Conservation (phyloP, 805 yeast species). For the Komagataella pseudopastoris region DNA sequence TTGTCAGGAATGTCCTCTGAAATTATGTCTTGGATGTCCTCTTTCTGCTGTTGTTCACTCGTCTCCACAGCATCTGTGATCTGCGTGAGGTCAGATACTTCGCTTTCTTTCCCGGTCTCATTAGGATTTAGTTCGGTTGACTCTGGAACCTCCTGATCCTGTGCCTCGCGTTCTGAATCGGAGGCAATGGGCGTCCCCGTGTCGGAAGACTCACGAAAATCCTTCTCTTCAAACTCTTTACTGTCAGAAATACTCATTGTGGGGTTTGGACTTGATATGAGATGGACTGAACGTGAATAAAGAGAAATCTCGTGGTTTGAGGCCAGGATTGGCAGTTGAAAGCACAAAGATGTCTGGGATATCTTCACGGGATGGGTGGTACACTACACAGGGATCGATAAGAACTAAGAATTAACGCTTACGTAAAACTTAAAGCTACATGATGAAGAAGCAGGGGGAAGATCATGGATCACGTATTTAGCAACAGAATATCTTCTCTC, state of each 20-base stretch:
- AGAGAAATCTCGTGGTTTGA: neutral
- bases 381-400: neutral
- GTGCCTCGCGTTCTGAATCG: neutral
- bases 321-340: neutral
- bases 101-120: neutral
- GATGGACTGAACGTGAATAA: neutral
- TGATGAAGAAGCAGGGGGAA: neutral
- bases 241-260: neutral
- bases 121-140: neutral
- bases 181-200: neutral
- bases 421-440: neutral
- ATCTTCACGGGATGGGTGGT: neutral
- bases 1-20: neutral
- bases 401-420: neutral
- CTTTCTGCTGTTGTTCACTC: neutral
- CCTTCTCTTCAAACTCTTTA: neutral
- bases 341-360: neutral
- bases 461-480: no score
- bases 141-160: neutral
- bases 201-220: neutral
- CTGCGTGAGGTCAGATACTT: neutral
- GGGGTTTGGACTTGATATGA: neutral
- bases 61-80: neutral
- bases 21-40: neutral
- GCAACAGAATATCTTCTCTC: neutral